Evolutionary conservation across 805 yeast species (phyloP).

Genomic region (Wickerhamiella spandovensis): DNA sequence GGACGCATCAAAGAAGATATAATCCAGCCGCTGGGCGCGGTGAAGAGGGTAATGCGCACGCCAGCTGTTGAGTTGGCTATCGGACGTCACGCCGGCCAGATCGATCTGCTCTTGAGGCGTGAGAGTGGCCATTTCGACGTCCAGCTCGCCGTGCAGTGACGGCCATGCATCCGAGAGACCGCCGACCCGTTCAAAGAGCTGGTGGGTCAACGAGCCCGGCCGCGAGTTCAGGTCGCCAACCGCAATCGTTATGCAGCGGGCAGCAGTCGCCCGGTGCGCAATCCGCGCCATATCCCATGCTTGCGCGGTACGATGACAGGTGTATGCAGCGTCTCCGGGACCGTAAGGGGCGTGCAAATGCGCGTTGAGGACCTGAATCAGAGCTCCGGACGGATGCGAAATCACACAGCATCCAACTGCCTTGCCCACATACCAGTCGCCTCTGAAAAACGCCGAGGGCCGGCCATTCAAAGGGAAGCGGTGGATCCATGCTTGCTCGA

Average conservation of each 20-base stretch:
- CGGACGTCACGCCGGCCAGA: slow-evolving; percentile 80
- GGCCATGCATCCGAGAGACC: slow-evolving; percentile 77
- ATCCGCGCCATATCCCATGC: slow-evolving; percentile 87
- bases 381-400: slow-evolving; percentile 34
- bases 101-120: slow-evolving; percentile 49
- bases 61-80: slow-evolving; percentile 81
- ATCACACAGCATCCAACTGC: slow-evolving; percentile 64
- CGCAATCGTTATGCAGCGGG: slow-evolving; percentile 75
- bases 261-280: slow-evolving; percentile 43
- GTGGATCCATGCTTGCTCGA: slow-evolving; percentile 62
- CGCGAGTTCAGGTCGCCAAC: slow-evolving; percentile 89
- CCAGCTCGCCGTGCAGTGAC: slow-evolving; percentile 38
- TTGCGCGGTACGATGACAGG: slow-evolving; percentile 83
- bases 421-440: slow-evolving; percentile 97
- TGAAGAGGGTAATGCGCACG: slow-evolving; percentile 37
- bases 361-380: slow-evolving; percentile 69
- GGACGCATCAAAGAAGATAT: slow-evolving; percentile 59
- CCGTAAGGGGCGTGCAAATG: slow-evolving; percentile 98
- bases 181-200: slow-evolving; percentile 55
- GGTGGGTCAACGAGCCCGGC: slow-evolving; percentile 76
- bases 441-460: slow-evolving; percentile 84
- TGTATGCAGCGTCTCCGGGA: slow-evolving; percentile 76
- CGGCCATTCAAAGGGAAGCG: slow-evolving; percentile 88
- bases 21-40: slow-evolving; percentile 83
- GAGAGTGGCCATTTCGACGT: slow-evolving; percentile 31